A percentile compares a stretch with the other conserved stretches of the same genome.
Evolutionary conservation across 2,329 filamentous ascomycete genomes (phyloP).

Genomic region (Huntiella bhutanensis): DNA sequence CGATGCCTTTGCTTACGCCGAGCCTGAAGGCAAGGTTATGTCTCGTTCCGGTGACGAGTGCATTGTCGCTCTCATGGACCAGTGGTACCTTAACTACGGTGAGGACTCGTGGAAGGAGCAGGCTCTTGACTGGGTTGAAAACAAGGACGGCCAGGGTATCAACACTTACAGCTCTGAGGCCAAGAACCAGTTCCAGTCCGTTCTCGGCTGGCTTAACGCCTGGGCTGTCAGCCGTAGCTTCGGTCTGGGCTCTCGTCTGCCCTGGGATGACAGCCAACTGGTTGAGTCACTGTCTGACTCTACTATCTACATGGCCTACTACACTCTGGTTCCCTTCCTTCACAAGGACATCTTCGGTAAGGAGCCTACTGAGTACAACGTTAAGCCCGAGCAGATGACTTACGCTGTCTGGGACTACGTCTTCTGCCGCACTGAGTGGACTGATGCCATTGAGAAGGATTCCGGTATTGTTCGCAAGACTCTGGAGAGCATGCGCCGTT

Average conservation of each 20-base stretch:
- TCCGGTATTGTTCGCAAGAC: constrained; percentile 56
- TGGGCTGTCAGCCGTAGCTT: constrained; percentile 91
- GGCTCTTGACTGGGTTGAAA: constrained; percentile 53
- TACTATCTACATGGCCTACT: constrained; percentile 80
- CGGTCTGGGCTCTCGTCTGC: constrained; percentile 81
- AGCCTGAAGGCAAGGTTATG: constrained; percentile 78
- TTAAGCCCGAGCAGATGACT: constrained; percentile 71
- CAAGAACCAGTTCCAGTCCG: constrained; percentile 63
- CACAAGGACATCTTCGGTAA: constrained; percentile 77
- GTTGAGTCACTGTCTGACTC: constrained; percentile 86
- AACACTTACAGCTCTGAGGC: constrained; percentile 68
- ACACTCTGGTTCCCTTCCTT: constrained; percentile 44
- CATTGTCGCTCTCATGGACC: constrained; percentile 79
- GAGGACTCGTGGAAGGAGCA: constrained; percentile 69
- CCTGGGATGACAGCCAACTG: constrained; percentile 79
- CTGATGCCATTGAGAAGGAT: constrained; percentile 41
- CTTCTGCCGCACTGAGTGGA: constrained; percentile 57
- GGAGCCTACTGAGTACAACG: constrained; percentile 44
- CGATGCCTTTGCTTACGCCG: constrained; percentile 77
- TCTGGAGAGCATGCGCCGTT: constrained; percentile 64
- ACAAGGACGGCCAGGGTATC: constrained; percentile 45
- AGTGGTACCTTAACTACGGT: constrained; percentile 97
- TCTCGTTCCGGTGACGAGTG: constrained; percentile 83
- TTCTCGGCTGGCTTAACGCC: constrained; percentile 80
- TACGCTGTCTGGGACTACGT: constrained; percentile 96